These are phyloP conservation scores for Naganishia cerealis DNA, from an alignment of 1,284 basidiomycete genomes.

Conservation along the genomic window DNA sequence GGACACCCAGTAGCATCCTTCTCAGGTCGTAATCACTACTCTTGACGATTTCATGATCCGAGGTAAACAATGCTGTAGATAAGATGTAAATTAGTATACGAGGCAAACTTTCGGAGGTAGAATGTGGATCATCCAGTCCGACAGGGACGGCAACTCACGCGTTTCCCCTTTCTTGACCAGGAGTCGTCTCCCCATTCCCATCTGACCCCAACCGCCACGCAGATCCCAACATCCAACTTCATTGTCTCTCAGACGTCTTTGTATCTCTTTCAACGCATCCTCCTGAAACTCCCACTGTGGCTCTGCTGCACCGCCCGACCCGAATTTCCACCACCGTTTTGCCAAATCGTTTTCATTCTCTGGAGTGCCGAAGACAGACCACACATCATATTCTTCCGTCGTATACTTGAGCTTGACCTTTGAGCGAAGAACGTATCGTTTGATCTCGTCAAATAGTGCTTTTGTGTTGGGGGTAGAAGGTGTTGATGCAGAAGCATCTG, in stretches of 20 bases:
- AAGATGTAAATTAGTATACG: too few species aligned
- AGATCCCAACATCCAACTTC: conserved; percentile 61
- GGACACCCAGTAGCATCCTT: conserved; percentile 77
- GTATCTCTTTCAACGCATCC: conserved; percentile 26
- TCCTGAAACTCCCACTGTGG: conserved; percentile 40
- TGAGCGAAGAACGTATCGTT: conserved; percentile 81
- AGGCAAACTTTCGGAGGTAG: too few species aligned
- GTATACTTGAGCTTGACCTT: conserved; percentile 82
- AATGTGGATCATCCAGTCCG: conserved; percentile 5
- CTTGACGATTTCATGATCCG: conserved; percentile 27
- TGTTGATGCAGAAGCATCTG: conserved; percentile 44
- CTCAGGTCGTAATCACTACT: conserved; percentile 67
- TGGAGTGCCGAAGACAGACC: conserved; percentile 69
- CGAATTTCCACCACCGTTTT: conserved; percentile 44
- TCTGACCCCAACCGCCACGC: conserved; percentile 59
- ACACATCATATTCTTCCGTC: conserved; percentile 71
- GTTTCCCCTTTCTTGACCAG: conserved; percentile 67
- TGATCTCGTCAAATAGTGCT: conserved; percentile 66
- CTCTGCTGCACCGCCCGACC: conserved; percentile 49
- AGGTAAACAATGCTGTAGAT: conserved; percentile 23
- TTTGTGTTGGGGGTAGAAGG: conserved; percentile 41
- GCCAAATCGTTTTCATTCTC: background rate
- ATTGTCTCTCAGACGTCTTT: conserved; percentile 11
- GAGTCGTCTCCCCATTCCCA: conserved; percentile 72
- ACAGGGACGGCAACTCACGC: conserved; percentile 61